Percentiles rank a stretch among this genome's conserved stretches.
These are phyloP conservation scores for Nannochloropsis salina DNA, from an alignment of 108 stramenopile genomes.

Conservation along the genomic window DNA sequence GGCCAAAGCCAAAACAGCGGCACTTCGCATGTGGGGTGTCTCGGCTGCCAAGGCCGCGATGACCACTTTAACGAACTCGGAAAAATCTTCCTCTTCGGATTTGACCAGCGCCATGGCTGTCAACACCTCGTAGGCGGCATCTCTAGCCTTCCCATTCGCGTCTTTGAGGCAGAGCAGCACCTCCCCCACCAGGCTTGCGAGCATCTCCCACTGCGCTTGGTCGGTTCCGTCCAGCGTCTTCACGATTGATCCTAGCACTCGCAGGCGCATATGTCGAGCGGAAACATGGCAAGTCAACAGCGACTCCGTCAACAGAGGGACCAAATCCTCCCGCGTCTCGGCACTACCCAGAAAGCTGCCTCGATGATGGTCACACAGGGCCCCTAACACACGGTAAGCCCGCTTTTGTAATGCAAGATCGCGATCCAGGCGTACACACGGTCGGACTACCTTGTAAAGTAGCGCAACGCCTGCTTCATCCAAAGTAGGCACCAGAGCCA, in stretches of 20 bases:
- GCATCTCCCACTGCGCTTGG: slow-evolving; percentile 47
- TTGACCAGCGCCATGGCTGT: slow-evolving; percentile 58
- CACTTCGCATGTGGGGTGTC: slow-evolving; percentile 84
- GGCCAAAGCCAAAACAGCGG: slow-evolving; percentile 52
- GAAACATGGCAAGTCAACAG: slow-evolving; percentile 52
- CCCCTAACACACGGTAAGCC: slow-evolving; percentile 33
- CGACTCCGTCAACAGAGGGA: slow-evolving; percentile 46
- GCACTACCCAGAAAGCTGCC: slow-evolving; percentile 22
- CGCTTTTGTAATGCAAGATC: slow-evolving; percentile 45
- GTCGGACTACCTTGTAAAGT: slow-evolving; percentile 44
- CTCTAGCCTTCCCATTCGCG: slow-evolving; percentile 79
- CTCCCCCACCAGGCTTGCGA: slow-evolving; percentile 64
- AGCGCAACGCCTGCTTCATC: slow-evolving; percentile 36
- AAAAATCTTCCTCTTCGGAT: slow-evolving; percentile 16
- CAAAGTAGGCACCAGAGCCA: background rate
- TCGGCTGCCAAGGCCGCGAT: slow-evolving; percentile 71
- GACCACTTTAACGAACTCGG: slow-evolving; percentile 57
- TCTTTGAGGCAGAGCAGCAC: slow-evolving; percentile 84
- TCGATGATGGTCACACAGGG: background rate
- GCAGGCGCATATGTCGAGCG: slow-evolving; percentile 47
- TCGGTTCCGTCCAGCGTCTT: slow-evolving; percentile 21
- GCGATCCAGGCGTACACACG: slow-evolving; percentile 42
- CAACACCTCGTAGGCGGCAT: slow-evolving; percentile 70
- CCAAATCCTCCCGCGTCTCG: slow-evolving; percentile 38
- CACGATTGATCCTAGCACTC: slow-evolving; percentile 33